Percentiles rank a stretch among this genome's conserved stretches.
These are phyloP conservation scores for Rosa lucieae DNA, from an alignment of 306 rosid species.

Conservation along the genomic window DNA sequence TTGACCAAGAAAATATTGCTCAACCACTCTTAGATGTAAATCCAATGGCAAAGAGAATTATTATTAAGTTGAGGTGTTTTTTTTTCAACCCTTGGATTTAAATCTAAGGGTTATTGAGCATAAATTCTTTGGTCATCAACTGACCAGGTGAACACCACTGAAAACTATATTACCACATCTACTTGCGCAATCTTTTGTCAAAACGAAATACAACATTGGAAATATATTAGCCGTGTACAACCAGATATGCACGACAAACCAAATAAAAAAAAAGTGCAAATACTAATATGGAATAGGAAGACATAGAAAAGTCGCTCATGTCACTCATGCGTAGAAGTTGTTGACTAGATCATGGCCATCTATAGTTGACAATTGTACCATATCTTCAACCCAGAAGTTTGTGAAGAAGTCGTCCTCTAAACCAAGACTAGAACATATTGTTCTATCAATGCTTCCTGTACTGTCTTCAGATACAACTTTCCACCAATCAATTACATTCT, in stretches of 20 bases:
- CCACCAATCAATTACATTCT: background rate
- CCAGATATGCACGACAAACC: background rate
- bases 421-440: background rate
- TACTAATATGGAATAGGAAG: background rate
- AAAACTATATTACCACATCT: background rate
- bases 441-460: background rate
- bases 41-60: too few relatives aligned
- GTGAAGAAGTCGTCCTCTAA: constrained; percentile 7
- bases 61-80: too few relatives aligned
- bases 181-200: background rate
- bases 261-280: background rate
- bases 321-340: background rate
- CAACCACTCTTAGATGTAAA: too few relatives aligned
- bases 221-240: background rate
- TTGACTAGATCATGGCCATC: background rate
- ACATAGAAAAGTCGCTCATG: background rate
- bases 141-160: too few relatives aligned
- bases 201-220: background rate
- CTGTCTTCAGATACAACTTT: background rate
- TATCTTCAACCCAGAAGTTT: constrained; percentile 5
- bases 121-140: too few relatives aligned
- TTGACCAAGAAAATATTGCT: too few relatives aligned
- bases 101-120: too few relatives aligned
- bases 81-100: too few relatives aligned
- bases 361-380: background rate